These are phyloP conservation scores for Chlorophyllum brunneum DNA, from an alignment of 768 basidiomycete genomes.

Conservation along the genomic window DNA sequence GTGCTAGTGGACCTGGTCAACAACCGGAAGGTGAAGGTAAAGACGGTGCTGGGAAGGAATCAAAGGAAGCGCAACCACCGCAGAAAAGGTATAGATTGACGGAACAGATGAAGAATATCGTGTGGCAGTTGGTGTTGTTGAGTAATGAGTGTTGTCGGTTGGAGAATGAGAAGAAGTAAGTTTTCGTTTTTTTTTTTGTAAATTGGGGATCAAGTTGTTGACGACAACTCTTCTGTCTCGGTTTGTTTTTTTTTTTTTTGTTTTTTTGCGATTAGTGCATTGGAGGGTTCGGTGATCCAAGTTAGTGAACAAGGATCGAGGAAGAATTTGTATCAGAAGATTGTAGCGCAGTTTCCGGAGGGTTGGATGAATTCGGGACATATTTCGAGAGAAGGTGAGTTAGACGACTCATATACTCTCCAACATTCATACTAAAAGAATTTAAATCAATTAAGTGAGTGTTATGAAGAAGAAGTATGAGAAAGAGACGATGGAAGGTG, in stretches of 20 bases:
- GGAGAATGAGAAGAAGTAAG: conserved; percentile 45
- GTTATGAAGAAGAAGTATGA: conserved; percentile 82
- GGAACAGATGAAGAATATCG: conserved; percentile 72
- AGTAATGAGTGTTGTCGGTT: conserved; percentile 79
- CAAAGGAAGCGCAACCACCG: conserved; percentile 52
- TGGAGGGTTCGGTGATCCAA: conserved; percentile 67
- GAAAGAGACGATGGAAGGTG: conserved; percentile 65
- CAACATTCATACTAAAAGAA: not conserved
- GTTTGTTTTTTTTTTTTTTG: not conserved
- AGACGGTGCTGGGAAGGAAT: conserved; percentile 28
- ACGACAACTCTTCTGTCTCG: too few species aligned
- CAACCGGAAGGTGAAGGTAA: conserved; percentile 19
- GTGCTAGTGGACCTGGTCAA: conserved; percentile 14
- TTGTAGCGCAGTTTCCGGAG: conserved; percentile 75
- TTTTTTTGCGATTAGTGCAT: conserved; percentile 28
- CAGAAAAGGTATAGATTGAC: conserved; percentile 75
- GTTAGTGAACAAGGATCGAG: conserved; percentile 80
- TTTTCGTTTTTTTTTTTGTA: conserved; percentile 16
- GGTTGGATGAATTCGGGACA: conserved; percentile 87
- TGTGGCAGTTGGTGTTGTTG: conserved; percentile 78
- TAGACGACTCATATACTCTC: not conserved
- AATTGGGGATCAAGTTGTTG: too few species aligned
- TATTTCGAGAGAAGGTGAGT: conserved; percentile 80
- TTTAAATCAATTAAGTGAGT: conserved; percentile 52
- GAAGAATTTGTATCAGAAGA: conserved; percentile 82